Conservation (phyloP, 2,329 filamentous ascomycete genomes). For the Ophiostoma angusticollis region DNA sequence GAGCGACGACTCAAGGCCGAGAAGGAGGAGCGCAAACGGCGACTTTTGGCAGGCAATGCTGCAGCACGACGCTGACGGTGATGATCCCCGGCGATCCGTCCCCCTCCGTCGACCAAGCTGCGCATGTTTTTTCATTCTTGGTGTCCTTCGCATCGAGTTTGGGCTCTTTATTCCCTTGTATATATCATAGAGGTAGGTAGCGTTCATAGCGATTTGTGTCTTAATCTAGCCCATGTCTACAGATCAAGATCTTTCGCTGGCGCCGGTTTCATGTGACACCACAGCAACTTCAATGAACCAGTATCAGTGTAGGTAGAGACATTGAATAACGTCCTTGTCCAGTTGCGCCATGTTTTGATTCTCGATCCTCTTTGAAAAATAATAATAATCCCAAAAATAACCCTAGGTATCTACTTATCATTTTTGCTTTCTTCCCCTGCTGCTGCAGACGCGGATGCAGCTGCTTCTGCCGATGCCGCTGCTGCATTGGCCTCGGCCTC, state of each 20-base stretch:
- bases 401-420: neutral
- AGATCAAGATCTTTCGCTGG: too few relatives aligned
- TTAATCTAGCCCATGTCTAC: too few relatives aligned
- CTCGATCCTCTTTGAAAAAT: neutral
- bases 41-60: constrained; percentile 1
- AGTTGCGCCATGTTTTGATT: neutral
- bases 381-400: neutral
- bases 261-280: too few relatives aligned
- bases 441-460: constrained; percentile 1
- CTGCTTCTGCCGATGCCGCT: neutral
- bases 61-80: constrained; percentile 1
- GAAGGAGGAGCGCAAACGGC: constrained; percentile 43
- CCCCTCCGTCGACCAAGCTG: too few relatives aligned
- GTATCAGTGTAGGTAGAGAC: neutral
- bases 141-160: too few relatives aligned
- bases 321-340: too few relatives aligned
- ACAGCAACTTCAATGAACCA: constrained; percentile 4
- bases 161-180: too few relatives aligned
- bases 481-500: constrained; percentile 22
- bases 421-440: neutral
- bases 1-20: constrained; percentile 49
- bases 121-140: neutral
- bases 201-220: too few relatives aligned
- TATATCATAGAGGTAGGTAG: too few relatives aligned
- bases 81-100: neutral